Percentiles rank a stretch among this genome's conserved stretches.
phyloP scores from a whole-genome alignment of 2,329 filamentous ascomycete genomes.

The Albifimbria verrucaria region DNA sequence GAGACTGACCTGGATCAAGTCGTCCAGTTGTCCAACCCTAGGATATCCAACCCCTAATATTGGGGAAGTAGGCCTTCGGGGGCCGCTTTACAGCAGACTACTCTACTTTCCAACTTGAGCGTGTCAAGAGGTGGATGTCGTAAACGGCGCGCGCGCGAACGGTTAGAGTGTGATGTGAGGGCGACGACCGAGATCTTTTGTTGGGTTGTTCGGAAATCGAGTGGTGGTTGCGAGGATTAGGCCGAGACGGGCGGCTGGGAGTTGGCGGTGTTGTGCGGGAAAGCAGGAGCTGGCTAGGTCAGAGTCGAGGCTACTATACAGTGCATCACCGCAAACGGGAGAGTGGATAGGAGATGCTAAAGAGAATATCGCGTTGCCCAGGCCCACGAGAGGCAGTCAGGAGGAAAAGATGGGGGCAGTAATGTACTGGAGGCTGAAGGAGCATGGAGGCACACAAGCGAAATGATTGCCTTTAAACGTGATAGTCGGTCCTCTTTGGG shows the following conservation, averaged over 20 bases:
- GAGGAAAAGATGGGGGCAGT: conserved; percentile 24
- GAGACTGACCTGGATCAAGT: conserved; percentile 21
- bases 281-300: conserved; percentile 1
- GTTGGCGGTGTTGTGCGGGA: conserved; percentile 9
- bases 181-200: conserved; percentile 6
- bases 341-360: not conserved
- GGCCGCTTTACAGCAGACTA: conserved; percentile 12
- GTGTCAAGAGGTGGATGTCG: not conserved
- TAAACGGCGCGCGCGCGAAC: conserved; percentile 3
- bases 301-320: not conserved
- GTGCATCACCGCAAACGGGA: conserved; percentile 4
- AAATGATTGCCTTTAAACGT: conserved; percentile 48
- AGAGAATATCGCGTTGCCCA: conserved; percentile 19
- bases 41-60: conserved; percentile 21
- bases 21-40: conserved; percentile 16
- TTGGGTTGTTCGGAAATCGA: conserved; percentile 17
- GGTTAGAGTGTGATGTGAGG: no score
- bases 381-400: conserved; percentile 22
- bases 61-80: conserved; percentile 21
- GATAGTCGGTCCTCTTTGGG: conserved; percentile 25
- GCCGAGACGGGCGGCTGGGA: conserved; percentile 14
- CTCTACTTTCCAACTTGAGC: not conserved
- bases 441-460: conserved; percentile 44
- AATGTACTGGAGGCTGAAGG: conserved; percentile 42
- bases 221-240: conserved; percentile 9